Base-by-base conservation (phyloP, 345 rosid species). In the Salix udensis region DNA sequence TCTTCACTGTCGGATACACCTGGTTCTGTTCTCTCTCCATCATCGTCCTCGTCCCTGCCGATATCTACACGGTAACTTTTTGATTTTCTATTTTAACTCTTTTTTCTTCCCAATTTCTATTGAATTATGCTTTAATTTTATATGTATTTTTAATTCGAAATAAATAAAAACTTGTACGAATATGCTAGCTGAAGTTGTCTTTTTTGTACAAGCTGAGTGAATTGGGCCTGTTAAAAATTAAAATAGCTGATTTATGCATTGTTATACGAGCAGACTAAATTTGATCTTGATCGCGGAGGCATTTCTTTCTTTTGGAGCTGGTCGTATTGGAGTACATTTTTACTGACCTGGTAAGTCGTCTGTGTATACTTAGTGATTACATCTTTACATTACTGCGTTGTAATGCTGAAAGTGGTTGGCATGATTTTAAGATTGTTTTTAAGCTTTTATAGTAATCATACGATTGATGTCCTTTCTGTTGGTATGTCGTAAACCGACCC, bases 11-110 rank as follows among this genome's bases (percentile, higher is more conserved):
- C 68, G 98, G 93, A 2, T 96, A 96, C 90, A 80, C 98, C 82
- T 94, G 99, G 98, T 92, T 94, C 82, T 96, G 98, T 84, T 92
- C 99, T 75, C 90, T 94, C 79, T 90, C 98, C 82, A 88, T 96
- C 82, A 94, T 96, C 86, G 91, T 91, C 86, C 97, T 96, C 83
- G 99, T 93, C 67, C 98, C 98, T 68, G 97, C 98, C 77, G 97
- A 94, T 82, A 96, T 96, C 81, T 94, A 97, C 94, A 81, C 92
- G 91, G 99, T 94, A 83, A 40, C 67, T 70, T 42, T 7, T 19
- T 26, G n/a, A n/a, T 70, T 42, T 7, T 28, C 12, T 14, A 21
- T n/a, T 13, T n/a, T 67, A 19, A 12, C 23, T 68, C 3, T 44
- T 18, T 18, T 14, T 30, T 21, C 36, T 55, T 36, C 13, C 8